These are phyloP conservation scores for Canavalia gladiata DNA, from an alignment of 306 rosid genomes.

Conservation along the genomic window DNA sequence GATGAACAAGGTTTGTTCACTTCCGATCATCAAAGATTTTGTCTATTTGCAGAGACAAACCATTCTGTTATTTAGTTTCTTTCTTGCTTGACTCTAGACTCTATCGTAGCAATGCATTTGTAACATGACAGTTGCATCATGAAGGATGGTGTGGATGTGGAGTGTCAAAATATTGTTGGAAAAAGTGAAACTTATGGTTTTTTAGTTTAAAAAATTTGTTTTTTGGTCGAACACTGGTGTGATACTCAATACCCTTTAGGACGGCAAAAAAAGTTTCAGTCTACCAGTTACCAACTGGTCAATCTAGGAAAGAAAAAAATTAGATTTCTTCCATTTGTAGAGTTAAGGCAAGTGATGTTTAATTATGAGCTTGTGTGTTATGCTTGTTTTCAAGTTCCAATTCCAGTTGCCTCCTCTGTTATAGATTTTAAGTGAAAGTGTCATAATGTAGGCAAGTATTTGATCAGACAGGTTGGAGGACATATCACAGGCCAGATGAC, in stretches of 20 bases:
- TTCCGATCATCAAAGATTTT: neutral
- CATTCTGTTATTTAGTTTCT: neutral
- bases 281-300: neutral
- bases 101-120: constrained; percentile 27
- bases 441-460: constrained; percentile 50
- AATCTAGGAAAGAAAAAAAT: neutral
- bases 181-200: neutral
- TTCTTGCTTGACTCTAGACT: neutral
- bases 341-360: neutral
- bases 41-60: constrained; percentile 2
- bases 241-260: neutral
- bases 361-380: constrained; percentile 17
- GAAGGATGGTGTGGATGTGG: neutral
- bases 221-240: neutral
- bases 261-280: neutral
- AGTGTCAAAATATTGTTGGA: neutral
- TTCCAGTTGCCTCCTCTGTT: constrained; percentile 9
- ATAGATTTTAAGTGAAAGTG: constrained; percentile 43
- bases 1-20: constrained; percentile 82
- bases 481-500: constrained; percentile 97
- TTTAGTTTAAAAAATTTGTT: neutral
- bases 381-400: neutral
- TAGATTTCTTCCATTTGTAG: constrained; percentile 20
- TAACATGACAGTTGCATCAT: neutral
- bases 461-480: constrained; percentile 99